These are phyloP conservation scores for Apophysomyces trapeziformis DNA, from an alignment of 371 early-diverging fungal genomes.

Conservation along the genomic window DNA sequence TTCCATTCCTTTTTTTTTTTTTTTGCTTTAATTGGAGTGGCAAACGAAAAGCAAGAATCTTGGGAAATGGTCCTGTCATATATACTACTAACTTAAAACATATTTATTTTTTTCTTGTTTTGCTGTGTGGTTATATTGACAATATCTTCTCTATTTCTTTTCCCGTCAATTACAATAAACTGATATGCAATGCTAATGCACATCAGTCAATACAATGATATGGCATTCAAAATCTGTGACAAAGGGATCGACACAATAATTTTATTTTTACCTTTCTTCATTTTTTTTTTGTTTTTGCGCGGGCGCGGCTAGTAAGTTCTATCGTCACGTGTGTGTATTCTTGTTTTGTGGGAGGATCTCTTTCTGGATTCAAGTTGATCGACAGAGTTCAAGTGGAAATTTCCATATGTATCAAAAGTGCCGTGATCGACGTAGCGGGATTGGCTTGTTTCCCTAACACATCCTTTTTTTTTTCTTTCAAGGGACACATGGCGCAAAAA, in stretches of 20 bases:
- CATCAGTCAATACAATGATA: slow-evolving; percentile 1
- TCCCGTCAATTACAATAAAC: slow-evolving; percentile 9
- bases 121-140: not conserved
- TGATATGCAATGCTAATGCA: not conserved
- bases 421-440: slow-evolving; percentile 6
- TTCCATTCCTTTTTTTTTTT: too few relatives aligned
- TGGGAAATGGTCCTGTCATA: not conserved
- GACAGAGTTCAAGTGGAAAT: slow-evolving; percentile 3
- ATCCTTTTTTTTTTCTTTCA: not conserved
- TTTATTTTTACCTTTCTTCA: not conserved
- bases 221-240: not conserved
- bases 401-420: slow-evolving; percentile 1
- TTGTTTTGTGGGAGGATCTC: not conserved
- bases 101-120: not conserved
- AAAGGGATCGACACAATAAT: too few relatives aligned
- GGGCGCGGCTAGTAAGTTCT: not conserved
- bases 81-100: not conserved
- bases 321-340: slow-evolving; percentile 1
- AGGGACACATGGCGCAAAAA: slow-evolving; percentile 3
- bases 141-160: not conserved
- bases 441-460: slow-evolving; percentile 1
- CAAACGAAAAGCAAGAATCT: slow-evolving; percentile 1
- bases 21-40: not conserved
- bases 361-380: slow-evolving; percentile 1
- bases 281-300: slow-evolving; percentile 4